A percentile compares a stretch with the other conserved stretches of the same genome.
These are phyloP conservation scores for Lophiotrema nucula DNA, from an alignment of 495 filamentous ascomycete genomes.

Conservation along the genomic window DNA sequence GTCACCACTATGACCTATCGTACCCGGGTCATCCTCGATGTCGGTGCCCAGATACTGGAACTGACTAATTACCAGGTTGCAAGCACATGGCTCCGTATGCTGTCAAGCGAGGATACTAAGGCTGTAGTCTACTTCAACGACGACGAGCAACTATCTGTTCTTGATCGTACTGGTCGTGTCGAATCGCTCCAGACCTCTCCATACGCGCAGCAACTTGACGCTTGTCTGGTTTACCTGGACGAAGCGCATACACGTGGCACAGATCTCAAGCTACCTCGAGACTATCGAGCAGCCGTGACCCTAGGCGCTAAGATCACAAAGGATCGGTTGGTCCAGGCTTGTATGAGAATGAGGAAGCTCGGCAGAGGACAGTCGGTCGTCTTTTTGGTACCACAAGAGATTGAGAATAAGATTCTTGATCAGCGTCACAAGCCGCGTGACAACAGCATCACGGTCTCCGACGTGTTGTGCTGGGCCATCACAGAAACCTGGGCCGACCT, in stretches of 20 bases:
- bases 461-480: constrained; percentile 62
- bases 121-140: constrained; percentile 53
- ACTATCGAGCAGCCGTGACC: constrained; percentile 65
- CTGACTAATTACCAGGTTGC: constrained; percentile 58
- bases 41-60: constrained; percentile 71
- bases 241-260: constrained; percentile 75
- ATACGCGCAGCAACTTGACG: constrained; percentile 57
- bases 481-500: constrained; percentile 54
- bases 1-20: constrained; percentile 44
- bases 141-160: constrained; percentile 47
- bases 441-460: constrained; percentile 43
- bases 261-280: constrained; percentile 62
- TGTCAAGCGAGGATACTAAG: constrained; percentile 18
- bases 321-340: constrained; percentile 69
- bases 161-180: constrained; percentile 46
- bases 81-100: constrained; percentile 47
- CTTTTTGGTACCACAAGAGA: constrained; percentile 50
- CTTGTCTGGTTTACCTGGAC: constrained; percentile 71
- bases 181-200: constrained; percentile 60
- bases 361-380: constrained; percentile 39
- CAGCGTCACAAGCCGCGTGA: background rate
- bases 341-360: constrained; percentile 47
- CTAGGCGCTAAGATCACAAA: constrained; percentile 68
- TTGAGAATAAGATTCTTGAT: constrained; percentile 44
- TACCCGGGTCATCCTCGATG: constrained; percentile 65